These are phyloP conservation scores for Lipomyces spencermartinsiae DNA, from an alignment of 805 yeast species.

Conservation along the genomic window DNA sequence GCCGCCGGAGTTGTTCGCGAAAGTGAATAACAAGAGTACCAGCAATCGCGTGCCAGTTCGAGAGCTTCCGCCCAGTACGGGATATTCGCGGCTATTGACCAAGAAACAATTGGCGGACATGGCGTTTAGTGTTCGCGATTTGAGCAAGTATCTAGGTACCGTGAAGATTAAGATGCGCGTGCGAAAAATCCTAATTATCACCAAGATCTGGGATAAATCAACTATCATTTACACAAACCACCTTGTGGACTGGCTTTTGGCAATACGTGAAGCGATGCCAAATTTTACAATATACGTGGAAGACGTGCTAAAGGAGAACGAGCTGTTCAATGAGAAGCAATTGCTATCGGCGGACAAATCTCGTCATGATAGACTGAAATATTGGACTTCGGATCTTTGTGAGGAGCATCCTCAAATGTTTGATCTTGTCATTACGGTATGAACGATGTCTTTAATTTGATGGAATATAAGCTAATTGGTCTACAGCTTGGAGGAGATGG, in stretches of 20 bases:
- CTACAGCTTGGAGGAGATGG: conserved; percentile 90
- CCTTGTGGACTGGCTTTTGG: conserved; percentile 75
- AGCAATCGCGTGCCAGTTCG: neutral
- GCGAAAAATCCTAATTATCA: conserved; percentile 75
- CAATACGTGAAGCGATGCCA: conserved; percentile 42
- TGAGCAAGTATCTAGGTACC: conserved; percentile 43
- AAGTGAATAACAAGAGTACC: neutral
- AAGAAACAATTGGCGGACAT: conserved; percentile 43
- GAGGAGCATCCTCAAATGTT: conserved; percentile 46
- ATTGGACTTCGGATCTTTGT: conserved; percentile 53
- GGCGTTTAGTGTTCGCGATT: conserved; percentile 45
- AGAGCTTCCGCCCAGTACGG: conserved; percentile 12
- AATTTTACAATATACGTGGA: conserved; percentile 72
- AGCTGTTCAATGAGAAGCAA: conserved; percentile 65
- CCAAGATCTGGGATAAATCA: conserved; percentile 84
- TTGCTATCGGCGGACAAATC: conserved; percentile 53
- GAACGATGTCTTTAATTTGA: neutral
- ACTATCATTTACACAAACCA: conserved; percentile 76
- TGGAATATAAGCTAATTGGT: neutral
- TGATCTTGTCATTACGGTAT: conserved; percentile 77
- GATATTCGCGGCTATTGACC: conserved; percentile 37
- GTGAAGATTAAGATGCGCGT: conserved; percentile 63
- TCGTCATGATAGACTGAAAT: conserved; percentile 47
- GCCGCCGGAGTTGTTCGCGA: conserved; percentile 4
- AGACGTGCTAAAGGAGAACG: conserved; percentile 62